A percentile compares a stretch with the other conserved stretches of the same genome.
These are phyloP conservation scores for Aspergillus taichungensis DNA, from an alignment of 495 filamentous ascomycete genomes.

Conservation along the genomic window DNA sequence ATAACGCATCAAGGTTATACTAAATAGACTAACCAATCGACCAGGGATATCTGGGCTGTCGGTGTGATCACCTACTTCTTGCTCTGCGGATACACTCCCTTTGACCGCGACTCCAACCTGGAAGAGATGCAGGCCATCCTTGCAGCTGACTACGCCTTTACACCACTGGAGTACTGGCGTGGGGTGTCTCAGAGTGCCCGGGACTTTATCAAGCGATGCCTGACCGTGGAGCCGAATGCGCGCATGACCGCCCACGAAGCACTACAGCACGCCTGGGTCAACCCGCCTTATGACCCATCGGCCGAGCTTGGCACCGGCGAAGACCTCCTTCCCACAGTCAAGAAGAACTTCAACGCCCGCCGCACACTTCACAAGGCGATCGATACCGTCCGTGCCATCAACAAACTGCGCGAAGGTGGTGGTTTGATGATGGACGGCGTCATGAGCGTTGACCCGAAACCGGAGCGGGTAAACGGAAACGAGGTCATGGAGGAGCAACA, in stretches of 20 bases:
- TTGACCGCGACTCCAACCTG: slow-evolving; percentile 93
- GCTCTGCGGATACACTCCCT: slow-evolving; percentile 95
- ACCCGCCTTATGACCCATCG: slow-evolving; percentile 37
- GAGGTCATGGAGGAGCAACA: slow-evolving; percentile 30
- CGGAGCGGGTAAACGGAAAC: slow-evolving; percentile 39
- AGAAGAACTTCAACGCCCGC: slow-evolving; percentile 98
- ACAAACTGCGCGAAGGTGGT: slow-evolving; percentile 84
- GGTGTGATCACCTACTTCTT: slow-evolving; percentile 92
- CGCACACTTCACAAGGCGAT: slow-evolving; percentile 92
- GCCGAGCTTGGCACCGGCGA: slow-evolving; percentile 37
- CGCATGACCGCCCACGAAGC: slow-evolving; percentile 96
- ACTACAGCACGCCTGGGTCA: slow-evolving; percentile 80
- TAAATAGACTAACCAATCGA: not conserved
- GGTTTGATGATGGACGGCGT: slow-evolving; percentile 74
- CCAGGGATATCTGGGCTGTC: slow-evolving; percentile 69
- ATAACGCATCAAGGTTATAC: not conserved
- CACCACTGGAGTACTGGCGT: slow-evolving; percentile 94
- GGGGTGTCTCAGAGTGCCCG: slow-evolving; percentile 78
- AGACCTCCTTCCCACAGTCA: slow-evolving; percentile 84
- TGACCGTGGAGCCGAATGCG: slow-evolving; percentile 77
- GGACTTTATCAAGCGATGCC: slow-evolving; percentile 79
- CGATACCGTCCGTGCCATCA: slow-evolving; percentile 96
- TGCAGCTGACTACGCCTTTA: slow-evolving; percentile 91
- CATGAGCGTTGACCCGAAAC: slow-evolving; percentile 54
- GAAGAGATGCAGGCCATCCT: slow-evolving; percentile 99